These are phyloP conservation scores for Jimgerdemannia flammicorona DNA, from an alignment of 192 early-diverging fungal species.

Conservation along the genomic window DNA sequence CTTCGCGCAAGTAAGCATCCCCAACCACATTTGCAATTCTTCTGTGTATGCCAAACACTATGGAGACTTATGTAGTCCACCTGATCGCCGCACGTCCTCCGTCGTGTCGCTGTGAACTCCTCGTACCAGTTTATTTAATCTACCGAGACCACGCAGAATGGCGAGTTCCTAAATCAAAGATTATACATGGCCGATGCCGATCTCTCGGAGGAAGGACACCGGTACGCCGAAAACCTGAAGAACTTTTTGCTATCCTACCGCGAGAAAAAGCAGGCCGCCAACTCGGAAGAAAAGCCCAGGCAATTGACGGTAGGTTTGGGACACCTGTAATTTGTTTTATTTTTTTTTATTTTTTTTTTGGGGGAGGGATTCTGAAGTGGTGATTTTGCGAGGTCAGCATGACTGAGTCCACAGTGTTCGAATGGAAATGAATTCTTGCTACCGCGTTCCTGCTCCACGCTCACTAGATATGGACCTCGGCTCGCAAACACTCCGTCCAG, in stretches of 20 bases:
- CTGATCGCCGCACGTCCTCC: neutral
- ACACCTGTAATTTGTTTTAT: neutral
- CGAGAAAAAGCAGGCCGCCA: conserved; percentile 39
- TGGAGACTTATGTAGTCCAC: neutral
- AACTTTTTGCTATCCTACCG: conserved; percentile 48
- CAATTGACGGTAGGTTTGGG: conserved; percentile 25
- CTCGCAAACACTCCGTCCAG: conserved; percentile 61
- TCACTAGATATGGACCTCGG: conserved; percentile 72
- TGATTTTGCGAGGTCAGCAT: too few species aligned
- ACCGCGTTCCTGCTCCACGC: conserved; percentile 5
- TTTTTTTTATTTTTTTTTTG: neutral
- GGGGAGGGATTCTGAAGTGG: too few species aligned
- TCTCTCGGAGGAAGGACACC: conserved; percentile 55
- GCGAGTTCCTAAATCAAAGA: conserved; percentile 61
- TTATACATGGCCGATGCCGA: conserved; percentile 71
- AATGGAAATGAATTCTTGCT: neutral
- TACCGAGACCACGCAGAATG: conserved; percentile 30
- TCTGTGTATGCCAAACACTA: conserved; percentile 36
- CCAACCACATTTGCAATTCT: neutral
- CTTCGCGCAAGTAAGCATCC: conserved; percentile 62
- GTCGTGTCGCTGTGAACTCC: neutral
- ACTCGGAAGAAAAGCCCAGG: conserved; percentile 27
- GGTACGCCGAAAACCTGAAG: conserved; percentile 62
- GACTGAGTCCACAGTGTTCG: neutral
- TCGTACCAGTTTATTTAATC: neutral